Base-by-base conservation (phyloP, 495 filamentous ascomycete genomes). In the Letharia lupina region DNA sequence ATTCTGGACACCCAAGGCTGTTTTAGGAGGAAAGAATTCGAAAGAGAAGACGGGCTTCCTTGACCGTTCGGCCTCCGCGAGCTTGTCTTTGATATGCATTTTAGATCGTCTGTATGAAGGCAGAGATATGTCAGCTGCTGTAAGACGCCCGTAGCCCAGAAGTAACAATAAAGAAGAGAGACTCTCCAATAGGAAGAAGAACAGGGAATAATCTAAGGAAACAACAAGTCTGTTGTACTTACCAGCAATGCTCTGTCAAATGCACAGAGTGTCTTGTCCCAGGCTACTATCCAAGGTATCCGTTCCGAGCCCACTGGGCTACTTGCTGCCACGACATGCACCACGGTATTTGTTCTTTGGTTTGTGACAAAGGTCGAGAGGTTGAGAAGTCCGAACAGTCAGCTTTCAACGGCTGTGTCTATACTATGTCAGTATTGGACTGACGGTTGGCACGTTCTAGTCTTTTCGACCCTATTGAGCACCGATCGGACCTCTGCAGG, bases 11-110 rank as follows among this genome's bases (percentile, higher is more conserved):
- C 95, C 95, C 82, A 88, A 75, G 12, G 94, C 93, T 1, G 95
- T 99, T 79, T 99, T 99, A n/a, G 95, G 95, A 57, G 95, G 93
- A 78, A 98, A 99, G 82, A 96, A 99, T 78, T 99, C 95, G 76
- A 99, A 99, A 40, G 95, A 98, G 83, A 97, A 96, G 63, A 89
- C 91, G 59, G 92, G 87, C 69, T 86, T 83, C 73, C 85, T 84
- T 67, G 87, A 83, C 67, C 81, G 80, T 71, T 91, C 82, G 79
- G 91, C 89, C 72, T 93, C 90, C 68, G 88, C 83, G 69, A 99
- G 81, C 83, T 96, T 97, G 68, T 95, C 88, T 64, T 84, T 89
- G 82, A 99, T 93, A 81, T 98, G 95, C 86, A 89, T 89, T 57
- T 42, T 68, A 64, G 13, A 61, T 42, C 13, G 44, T 41, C 39